Evolutionary conservation across 805 yeast species (phyloP), one percentile per base, ranked within the genome.

Genomic region (Yarrowia sp.): DNA sequence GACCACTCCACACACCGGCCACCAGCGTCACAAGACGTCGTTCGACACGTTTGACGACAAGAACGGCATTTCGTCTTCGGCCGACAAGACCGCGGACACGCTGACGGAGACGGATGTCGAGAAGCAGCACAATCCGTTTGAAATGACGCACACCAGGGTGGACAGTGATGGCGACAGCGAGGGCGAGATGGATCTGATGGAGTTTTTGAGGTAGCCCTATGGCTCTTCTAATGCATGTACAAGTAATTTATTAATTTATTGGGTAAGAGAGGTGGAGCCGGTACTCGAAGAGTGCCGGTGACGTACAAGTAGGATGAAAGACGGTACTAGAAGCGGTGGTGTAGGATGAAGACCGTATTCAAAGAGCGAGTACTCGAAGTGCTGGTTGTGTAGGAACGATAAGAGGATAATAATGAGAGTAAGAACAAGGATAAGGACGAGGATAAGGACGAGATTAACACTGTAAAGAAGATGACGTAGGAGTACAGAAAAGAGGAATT

Each of bases 151-250:
- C 24, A 54, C 17, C 26, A 16, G 62, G 36, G 48, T 54, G 36
- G 65, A 59, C 9, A 24, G 26, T 7, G 65, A 44, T 11, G 48
- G 65, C 2, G 65, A 64, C 19, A 43, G 58, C 22, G 65, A 59
- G 5, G 66, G 64, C 10, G 65, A 64, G 33, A 64, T 64, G 64
- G 66, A 64, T 22, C 16, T 64, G 40, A 64, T 64, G 66, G 66
- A 64, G 59, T 64, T 64, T 35, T 30, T 64, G 19, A 7, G 66
- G 14, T 64, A n/a, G n/a, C n/a, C n/a, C n/a, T n/a, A n/a, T n/a
- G n/a, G n/a, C n/a, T n/a, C 46, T 12, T 11, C 54, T 21, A 35
- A 38, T 54, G 61, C 61, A 54, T 54, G 46, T 54, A 54, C 61
- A 54, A 26, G 46, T 54, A 54, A 54, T 54, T 54, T 54, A 54